Evolutionary conservation across 768 basidiomycete species (phyloP).

Genomic region (Lyophyllum atratum): DNA sequence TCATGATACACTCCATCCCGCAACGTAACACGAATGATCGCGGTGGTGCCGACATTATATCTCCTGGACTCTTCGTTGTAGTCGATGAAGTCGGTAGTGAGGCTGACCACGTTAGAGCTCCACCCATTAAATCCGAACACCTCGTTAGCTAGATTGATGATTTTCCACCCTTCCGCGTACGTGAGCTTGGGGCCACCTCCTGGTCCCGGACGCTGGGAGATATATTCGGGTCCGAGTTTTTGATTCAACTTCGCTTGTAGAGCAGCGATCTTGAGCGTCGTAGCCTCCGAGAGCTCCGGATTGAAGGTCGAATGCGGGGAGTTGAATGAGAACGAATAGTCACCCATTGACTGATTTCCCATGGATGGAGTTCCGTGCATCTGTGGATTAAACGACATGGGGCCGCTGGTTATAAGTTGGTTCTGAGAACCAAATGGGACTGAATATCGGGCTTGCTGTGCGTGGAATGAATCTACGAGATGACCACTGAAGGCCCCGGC

Average conservation of each 20-base stretch:
- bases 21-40: constrained; percentile 85
- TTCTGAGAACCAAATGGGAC: constrained; percentile 18
- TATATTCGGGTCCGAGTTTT: constrained; percentile 92
- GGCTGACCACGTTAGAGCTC: constrained; percentile 76
- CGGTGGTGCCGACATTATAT: constrained; percentile 77
- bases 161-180: constrained; percentile 97
- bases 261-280: constrained; percentile 63
- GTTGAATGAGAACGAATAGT: constrained; percentile 28
- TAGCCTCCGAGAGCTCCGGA: constrained; percentile 56
- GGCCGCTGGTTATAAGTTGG: constrained; percentile 49
- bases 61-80: constrained; percentile 64
- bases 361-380: constrained; percentile 51
- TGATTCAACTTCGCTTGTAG: constrained; percentile 83
- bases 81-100: constrained; percentile 82
- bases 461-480: constrained; percentile 49
- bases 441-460: constrained; percentile 24
- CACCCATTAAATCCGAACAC: constrained; percentile 98
- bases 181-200: constrained; percentile 86
- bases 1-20: constrained; percentile 90
- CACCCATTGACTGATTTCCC: constrained; percentile 22
- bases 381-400: constrained; percentile 61
- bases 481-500: constrained; percentile 63
- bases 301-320: constrained; percentile 30
- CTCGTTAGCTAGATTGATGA: constrained; percentile 97
- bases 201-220: constrained; percentile 87